Evolutionary conservation across 2,329 filamentous ascomycete genomes (phyloP), one percentile per base, ranked within the genome.

Genomic region (Fusarium concolor): DNA sequence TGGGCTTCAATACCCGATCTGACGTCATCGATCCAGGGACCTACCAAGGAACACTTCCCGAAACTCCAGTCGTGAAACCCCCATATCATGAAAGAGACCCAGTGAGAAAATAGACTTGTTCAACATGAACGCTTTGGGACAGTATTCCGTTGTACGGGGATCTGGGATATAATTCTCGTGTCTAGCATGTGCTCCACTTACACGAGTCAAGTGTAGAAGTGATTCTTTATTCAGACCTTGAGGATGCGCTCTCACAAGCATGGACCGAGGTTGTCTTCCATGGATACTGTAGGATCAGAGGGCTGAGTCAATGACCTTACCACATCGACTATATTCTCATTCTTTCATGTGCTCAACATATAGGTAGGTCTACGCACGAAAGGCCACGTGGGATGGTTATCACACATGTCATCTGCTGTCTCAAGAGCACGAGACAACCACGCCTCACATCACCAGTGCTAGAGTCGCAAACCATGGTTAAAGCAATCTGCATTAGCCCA

Each of bases 1-100:
- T 47, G 22, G 61, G 45, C 46, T 58, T 58, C 38, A 28, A 44
- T 59, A 29, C 45, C 58, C 47, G 35, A 53, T 33, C 56, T 69
- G 66, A 69, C 66, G 66, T 69, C 66, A 70, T 45, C 35, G 29
- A 20, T 37, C 51, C 41, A 42, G 45, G 35, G 26, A 39, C 45
- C 29, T 51, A 52, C 41, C 61, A 64, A 59, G 61, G 53, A 58
- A 59, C 15, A 43, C 26, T 29, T 46, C 28, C 60, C 47, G 44
- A 51, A 41, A 44, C n/a, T 12, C 22, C 12, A 46, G 47, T 51
- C 29, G 38, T 62, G 55, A 43, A 65, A 65, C 62, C 43, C 41
- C 43, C 41, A 65, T 65, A 31, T 44, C 17, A 22, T 14, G 29
- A 26, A 18, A 11, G 5, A 41, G 28, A 14, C 37, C 47, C 37